Evolutionary conservation across 1,139 yeast genomes (phyloP).

Genomic region (Debaryomycetaceae sp.): DNA sequence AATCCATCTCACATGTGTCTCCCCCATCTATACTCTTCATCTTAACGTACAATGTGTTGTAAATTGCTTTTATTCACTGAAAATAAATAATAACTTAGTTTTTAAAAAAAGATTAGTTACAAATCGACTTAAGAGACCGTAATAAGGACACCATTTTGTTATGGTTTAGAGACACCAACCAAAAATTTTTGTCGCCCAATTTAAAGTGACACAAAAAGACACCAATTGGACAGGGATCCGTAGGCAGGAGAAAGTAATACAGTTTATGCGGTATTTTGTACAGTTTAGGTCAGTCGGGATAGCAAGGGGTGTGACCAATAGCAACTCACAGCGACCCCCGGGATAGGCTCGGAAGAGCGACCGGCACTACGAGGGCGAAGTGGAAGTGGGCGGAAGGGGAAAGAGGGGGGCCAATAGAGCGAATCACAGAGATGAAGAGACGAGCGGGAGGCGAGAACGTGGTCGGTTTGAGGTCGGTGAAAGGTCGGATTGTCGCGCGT

Average conservation of each 20-base stretch:
- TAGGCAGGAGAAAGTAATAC: background rate
- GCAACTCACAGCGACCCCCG: background rate
- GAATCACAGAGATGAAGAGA: background rate
- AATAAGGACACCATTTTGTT: constrained; percentile 2
- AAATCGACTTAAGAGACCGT: background rate
- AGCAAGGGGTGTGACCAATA: background rate
- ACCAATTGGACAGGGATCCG: background rate
- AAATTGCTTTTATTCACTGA: background rate
- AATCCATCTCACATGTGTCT: background rate
- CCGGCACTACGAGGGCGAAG: background rate
- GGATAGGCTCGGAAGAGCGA: background rate
- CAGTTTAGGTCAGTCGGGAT: background rate
- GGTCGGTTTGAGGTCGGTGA: background rate
- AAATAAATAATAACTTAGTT: background rate
- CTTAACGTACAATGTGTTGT: background rate
- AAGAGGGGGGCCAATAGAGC: background rate
- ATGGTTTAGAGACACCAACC: constrained; percentile 4
- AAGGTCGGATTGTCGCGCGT: background rate
- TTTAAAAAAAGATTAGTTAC: background rate
- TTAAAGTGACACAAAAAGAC: background rate
- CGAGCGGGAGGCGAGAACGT: background rate
- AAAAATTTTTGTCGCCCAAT: background rate
- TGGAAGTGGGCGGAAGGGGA: background rate
- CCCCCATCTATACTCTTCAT: background rate
- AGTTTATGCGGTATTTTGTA: background rate